Evolutionary conservation across 2,329 filamentous ascomycete genomes (phyloP).

Genomic region (Ophiostoma novo-ulmi): DNA sequence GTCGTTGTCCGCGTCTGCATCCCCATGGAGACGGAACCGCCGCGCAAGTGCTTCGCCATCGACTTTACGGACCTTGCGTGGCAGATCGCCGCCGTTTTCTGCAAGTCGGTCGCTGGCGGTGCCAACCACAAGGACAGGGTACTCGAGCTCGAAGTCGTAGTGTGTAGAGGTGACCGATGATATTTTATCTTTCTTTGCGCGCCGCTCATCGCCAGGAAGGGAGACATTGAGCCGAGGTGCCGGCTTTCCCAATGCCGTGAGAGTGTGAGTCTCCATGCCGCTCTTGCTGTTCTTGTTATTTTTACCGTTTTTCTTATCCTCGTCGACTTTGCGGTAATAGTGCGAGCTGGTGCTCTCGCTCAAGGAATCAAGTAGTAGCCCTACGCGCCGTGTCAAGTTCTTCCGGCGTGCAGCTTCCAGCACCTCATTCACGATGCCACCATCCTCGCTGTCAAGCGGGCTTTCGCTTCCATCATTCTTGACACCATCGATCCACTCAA

Average conservation of each 20-base stretch:
- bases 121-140: slow-evolving; percentile 14
- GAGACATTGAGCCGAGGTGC: slow-evolving; percentile 2
- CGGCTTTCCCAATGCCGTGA: neutral
- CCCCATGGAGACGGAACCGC: neutral
- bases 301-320: too few relatives aligned
- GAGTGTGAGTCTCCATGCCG: neutral
- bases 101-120: slow-evolving; percentile 11
- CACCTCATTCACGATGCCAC: slow-evolving; percentile 11
- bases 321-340: neutral
- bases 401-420: slow-evolving; percentile 16
- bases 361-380: slow-evolving; percentile 3
- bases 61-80: slow-evolving; percentile 4
- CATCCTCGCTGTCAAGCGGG: neutral
- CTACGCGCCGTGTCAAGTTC: neutral
- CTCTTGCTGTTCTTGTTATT: neutral
- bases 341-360: neutral
- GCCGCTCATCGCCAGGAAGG: slow-evolving; percentile 10
- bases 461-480: neutral
- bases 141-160: slow-evolving; percentile 13
- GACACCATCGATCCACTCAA: slow-evolving; percentile 9
- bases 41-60: slow-evolving; percentile 12
- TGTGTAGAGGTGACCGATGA: neutral
- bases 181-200: neutral
- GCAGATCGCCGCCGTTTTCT: slow-evolving; percentile 15
- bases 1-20: neutral